phyloP scores from a whole-genome alignment of 306 rosid species.

The Coriaria nepalensis region DNA sequence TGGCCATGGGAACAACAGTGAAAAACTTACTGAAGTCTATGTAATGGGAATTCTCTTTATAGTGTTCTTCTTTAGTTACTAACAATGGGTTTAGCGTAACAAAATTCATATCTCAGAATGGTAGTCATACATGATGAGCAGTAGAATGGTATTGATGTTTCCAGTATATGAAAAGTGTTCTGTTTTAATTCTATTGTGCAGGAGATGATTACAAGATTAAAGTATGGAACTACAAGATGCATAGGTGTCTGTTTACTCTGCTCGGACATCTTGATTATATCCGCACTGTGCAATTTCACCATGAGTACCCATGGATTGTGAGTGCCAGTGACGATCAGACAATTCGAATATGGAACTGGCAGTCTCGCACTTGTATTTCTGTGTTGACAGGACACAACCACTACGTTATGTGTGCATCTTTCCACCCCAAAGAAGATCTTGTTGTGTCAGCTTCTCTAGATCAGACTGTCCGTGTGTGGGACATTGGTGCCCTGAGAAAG shows the following conservation, averaged over 20 bases:
- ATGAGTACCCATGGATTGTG: slow-evolving; percentile 80
- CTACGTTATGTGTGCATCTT: slow-evolving; percentile 85
- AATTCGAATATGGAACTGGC: slow-evolving; percentile 90
- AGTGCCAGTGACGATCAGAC: slow-evolving; percentile 96
- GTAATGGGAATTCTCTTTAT: too few species aligned
- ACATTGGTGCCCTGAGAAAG: slow-evolving; percentile 74
- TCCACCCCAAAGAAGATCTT: slow-evolving; percentile 80
- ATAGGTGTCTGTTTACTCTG: slow-evolving; percentile 80
- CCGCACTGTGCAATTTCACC: slow-evolving; percentile 86
- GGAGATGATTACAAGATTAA: slow-evolving; percentile 97
- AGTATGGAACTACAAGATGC: slow-evolving; percentile 95
- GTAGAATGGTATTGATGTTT: too few species aligned
- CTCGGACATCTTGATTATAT: slow-evolving; percentile 92
- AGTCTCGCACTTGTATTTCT: slow-evolving; percentile 81
- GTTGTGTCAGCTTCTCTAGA: slow-evolving; percentile 84
- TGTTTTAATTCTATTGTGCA: slow-evolving; percentile 17
- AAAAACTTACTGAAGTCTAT: too few species aligned
- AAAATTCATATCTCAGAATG: not conserved
- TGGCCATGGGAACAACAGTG: too few species aligned
- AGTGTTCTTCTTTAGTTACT: too few species aligned
- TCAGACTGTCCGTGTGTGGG: slow-evolving; percentile 94
- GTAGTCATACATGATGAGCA: not conserved
- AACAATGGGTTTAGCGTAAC: too few species aligned
- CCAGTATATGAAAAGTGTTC: slow-evolving; percentile 4
- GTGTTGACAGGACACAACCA: slow-evolving; percentile 88